phyloP scores from a whole-genome alignment of 805 yeast species.

The Metschnikowia gelsemii region DNA sequence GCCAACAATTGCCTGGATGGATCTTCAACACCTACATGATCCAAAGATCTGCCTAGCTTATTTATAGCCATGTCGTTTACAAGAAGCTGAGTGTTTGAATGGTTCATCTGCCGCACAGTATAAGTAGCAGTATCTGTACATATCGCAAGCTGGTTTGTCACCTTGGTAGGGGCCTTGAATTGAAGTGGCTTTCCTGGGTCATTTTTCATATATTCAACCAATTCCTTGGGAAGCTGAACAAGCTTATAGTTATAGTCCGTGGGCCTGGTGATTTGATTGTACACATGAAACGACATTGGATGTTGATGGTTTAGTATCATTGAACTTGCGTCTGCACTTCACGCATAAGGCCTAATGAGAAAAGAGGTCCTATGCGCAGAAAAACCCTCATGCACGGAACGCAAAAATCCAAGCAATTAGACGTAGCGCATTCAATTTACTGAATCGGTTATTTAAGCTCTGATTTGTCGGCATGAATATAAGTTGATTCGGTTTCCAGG shows the following conservation, averaged over 20 bases:
- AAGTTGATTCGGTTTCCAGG: no score
- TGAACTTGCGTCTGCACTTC: background rate
- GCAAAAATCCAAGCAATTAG: no score
- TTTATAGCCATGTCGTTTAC: constrained; percentile 25
- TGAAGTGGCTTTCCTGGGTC: constrained; percentile 10
- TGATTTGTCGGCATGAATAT: no score
- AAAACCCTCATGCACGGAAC: no score
- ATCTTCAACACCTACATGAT: background rate
- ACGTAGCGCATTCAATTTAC: no score
- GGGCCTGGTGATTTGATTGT: constrained; percentile 12
- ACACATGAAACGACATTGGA: constrained; percentile 19
- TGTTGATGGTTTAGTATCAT: constrained; percentile 1
- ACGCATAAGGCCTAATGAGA: no score
- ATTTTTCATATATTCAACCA: constrained; percentile 12
- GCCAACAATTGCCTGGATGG: constrained; percentile 24
- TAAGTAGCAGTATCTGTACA: constrained; percentile 62
- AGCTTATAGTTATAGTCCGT: constrained; percentile 17
- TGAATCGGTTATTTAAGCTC: no score
- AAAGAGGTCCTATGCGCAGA: no score
- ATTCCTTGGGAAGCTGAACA: constrained; percentile 19
- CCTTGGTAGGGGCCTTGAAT: constrained; percentile 17
- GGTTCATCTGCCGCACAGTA: constrained; percentile 74
- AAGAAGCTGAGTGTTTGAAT: constrained; percentile 78
- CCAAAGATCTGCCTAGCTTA: constrained; percentile 1
- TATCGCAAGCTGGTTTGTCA: constrained; percentile 49